Base-by-base conservation (phyloP, 2,329 filamentous ascomycete species). In the Coniosporium tulheliwenetii region DNA sequence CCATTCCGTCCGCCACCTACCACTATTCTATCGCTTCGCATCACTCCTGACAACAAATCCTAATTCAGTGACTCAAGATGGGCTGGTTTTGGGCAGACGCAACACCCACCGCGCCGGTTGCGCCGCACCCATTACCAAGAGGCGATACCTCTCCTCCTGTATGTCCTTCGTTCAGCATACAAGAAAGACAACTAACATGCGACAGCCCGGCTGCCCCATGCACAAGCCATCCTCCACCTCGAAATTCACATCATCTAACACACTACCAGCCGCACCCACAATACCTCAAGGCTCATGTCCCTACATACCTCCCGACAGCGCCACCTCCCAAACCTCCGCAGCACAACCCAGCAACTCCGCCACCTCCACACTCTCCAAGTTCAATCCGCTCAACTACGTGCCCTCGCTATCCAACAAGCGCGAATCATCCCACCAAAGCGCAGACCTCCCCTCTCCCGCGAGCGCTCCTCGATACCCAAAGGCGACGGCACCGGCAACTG, bases 321-420 rank as follows among this genome's bases (percentile, higher is more conserved):
- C 53, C 55, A 45, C 58, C 46, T 43, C 52, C 41, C 45, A 51
- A 42, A 54, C 48, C 52, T 53, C 46, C 46, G 56, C 47, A 39
- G 50, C 52, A 43, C 53, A 52, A 39, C 50, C 49, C 45, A 44
- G 47, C 41, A 49, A 44, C 38, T 43, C 47, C 33, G 49, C 52
- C 31, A 57, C 62, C 35, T 74, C 75, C 0, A 71, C 72, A 33
- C 64, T 78, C 42, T 76, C 77, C n/a, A 78, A 73, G 51, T 64
- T 82, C 36, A 84, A 84, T 52, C 79, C 79, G 5, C 71, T 98
- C 40, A 98, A 98, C 67, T 95, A 89, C 69, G 98, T 98, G 89
- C 93, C 93, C 59, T 70, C 75, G 34, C 70, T 96, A 37, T 89
- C 87, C 5, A 89, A 96, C 63, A 73, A 77, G 29, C 81, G 74